phyloP scores from a whole-genome alignment of 768 basidiomycete genomes.

The Lentinula aciculospora region DNA sequence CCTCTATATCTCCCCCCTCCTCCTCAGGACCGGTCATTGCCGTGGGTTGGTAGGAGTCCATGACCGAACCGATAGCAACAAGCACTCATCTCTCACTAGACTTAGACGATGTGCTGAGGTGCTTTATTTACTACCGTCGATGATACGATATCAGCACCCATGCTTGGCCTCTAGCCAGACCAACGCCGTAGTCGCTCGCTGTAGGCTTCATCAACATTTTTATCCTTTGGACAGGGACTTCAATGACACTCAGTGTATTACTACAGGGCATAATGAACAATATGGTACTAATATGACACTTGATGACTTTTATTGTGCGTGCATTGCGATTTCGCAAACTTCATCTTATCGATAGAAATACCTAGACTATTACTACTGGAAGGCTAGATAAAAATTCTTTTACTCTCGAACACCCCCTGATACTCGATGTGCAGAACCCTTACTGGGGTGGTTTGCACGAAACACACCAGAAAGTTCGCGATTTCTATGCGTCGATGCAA shows the following conservation, averaged over 20 bases:
- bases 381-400: slow-evolving; percentile 29
- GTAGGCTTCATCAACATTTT: slow-evolving; percentile 29
- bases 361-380: slow-evolving; percentile 73
- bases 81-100: slow-evolving; percentile 29
- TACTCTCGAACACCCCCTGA: neutral
- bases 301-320: slow-evolving; percentile 58
- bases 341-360: neutral
- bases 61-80: neutral
- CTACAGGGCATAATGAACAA: slow-evolving; percentile 59
- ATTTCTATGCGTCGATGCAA: slow-evolving; percentile 49
- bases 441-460: slow-evolving; percentile 59
- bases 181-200: slow-evolving; percentile 51
- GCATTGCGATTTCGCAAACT: neutral
- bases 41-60: neutral
- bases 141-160: neutral
- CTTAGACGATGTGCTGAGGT: slow-evolving; percentile 56
- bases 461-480: slow-evolving; percentile 52
- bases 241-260: neutral
- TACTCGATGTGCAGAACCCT: slow-evolving; percentile 30
- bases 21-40: slow-evolving; percentile 41
- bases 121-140: neutral
- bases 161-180: slow-evolving; percentile 34
- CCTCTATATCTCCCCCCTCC: slow-evolving; percentile 16
- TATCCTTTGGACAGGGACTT: neutral
- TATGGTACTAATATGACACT: slow-evolving; percentile 53